These are phyloP conservation scores for Linum trigynum DNA, from an alignment of 345 rosid species.

Conservation along the genomic window DNA sequence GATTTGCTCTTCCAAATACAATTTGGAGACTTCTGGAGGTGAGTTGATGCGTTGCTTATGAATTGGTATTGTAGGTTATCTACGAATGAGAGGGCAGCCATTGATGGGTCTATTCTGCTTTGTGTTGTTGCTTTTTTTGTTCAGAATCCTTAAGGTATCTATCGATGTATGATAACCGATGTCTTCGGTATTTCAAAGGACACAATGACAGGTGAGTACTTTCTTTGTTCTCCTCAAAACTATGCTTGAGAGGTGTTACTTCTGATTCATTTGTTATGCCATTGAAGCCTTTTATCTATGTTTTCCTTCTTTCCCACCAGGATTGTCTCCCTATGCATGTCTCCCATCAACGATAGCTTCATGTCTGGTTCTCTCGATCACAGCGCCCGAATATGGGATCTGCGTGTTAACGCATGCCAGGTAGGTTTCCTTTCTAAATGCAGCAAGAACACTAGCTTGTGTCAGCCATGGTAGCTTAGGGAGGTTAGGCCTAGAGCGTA, in stretches of 20 bases:
- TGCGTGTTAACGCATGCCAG: constrained; percentile 99
- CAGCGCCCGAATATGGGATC: constrained; percentile 95
- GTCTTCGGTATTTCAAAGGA: constrained; percentile 97
- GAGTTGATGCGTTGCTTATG: constrained; percentile 8
- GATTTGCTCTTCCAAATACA: constrained; percentile 75
- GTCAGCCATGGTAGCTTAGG: background rate
- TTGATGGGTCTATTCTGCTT: constrained; percentile 1
- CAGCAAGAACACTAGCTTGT: background rate
- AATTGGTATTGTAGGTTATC: background rate
- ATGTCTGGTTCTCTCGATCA: constrained; percentile 98
- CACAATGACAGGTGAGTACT: constrained; percentile 69
- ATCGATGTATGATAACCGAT: constrained; percentile 92
- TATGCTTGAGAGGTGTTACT: background rate
- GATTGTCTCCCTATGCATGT: constrained; percentile 95
- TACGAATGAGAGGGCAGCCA: background rate
- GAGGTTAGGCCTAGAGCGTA: no score
- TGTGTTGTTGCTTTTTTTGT: constrained; percentile 15
- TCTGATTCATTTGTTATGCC: background rate
- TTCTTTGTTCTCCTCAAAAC: background rate
- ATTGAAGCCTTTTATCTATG: constrained; percentile 5
- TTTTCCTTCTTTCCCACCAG: constrained; percentile 30
- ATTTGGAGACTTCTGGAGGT: constrained; percentile 77
- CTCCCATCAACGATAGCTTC: constrained; percentile 94
- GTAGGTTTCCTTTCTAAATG: constrained; percentile 33
- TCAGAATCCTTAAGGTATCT: constrained; percentile 82